Percentiles rank a stretch among this genome's conserved stretches.
Evolutionary conservation across 352 stramenopile genomes (phyloP).

Genomic region (Pythium scleroteichum): DNA sequence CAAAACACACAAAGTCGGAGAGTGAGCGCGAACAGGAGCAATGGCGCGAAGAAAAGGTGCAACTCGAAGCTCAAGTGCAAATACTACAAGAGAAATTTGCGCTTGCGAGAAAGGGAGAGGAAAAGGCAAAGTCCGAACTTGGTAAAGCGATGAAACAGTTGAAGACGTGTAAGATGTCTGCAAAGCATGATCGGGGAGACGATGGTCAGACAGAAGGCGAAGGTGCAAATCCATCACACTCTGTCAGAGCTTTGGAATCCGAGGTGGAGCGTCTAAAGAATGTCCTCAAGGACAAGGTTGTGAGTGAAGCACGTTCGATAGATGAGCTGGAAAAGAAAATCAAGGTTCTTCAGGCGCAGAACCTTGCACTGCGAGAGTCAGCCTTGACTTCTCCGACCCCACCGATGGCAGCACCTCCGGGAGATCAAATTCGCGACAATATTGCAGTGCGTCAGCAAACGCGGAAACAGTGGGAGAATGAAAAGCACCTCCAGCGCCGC

Average conservation of each 20-base stretch:
- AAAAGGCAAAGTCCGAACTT: constrained; percentile 24
- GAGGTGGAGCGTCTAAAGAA: constrained; percentile 59
- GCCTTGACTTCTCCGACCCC: constrained; percentile 14
- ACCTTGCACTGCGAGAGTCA: constrained; percentile 69
- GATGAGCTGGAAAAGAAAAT: constrained; percentile 71
- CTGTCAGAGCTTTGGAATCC: constrained; percentile 23
- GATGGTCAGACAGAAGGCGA: background rate
- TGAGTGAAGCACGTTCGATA: constrained; percentile 42
- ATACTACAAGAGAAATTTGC: constrained; percentile 72
- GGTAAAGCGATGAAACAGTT: constrained; percentile 24
- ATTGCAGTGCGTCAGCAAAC: background rate
- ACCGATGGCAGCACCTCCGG: constrained; percentile 1
- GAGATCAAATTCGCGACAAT: background rate
- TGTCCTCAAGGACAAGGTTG: constrained; percentile 59
- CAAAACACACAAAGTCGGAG: constrained; percentile 40
- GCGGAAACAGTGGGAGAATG: constrained; percentile 50
- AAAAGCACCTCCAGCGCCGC: constrained; percentile 72
- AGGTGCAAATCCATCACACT: background rate
- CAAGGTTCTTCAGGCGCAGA: constrained; percentile 76
- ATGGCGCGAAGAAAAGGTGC: constrained; percentile 51
- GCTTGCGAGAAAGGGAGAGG: constrained; percentile 33
- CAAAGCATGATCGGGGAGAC: background rate
- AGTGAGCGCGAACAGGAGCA: constrained; percentile 44
- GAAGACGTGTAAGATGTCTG: constrained; percentile 16
- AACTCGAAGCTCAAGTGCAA: constrained; percentile 51